Conservation (phyloP, 140 eudicot genomes). For the Ambrosia hybrid region DNA sequence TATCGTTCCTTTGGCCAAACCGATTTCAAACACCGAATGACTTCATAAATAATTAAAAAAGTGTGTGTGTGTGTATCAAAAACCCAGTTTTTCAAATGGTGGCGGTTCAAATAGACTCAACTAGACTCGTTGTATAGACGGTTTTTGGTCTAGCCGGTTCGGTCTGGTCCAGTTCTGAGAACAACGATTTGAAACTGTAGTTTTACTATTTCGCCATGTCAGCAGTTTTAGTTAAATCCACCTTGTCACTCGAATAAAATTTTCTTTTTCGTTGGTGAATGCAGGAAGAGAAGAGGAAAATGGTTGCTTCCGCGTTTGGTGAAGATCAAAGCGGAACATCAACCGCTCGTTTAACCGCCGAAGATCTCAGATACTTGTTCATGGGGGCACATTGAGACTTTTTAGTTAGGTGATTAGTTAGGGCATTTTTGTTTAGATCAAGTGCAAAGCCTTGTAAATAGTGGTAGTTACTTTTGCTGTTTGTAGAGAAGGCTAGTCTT, state of each 20-base stretch:
- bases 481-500: conserved; percentile 29
- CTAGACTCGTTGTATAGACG: too few species aligned
- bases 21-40: too few species aligned
- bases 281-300: conserved; percentile 88
- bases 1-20: too few species aligned
- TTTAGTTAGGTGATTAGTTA: conserved; percentile 22
- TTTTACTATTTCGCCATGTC: not conserved
- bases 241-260: not conserved
- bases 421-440: conserved; percentile 45
- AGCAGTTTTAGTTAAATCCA: not conserved
- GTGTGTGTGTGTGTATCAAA: too few species aligned
- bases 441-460: conserved; percentile 38
- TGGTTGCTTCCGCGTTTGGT: conserved; percentile 89
- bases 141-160: too few species aligned
- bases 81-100: too few species aligned
- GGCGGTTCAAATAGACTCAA: too few species aligned
- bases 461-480: conserved; percentile 12
- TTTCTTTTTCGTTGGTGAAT: not conserved
- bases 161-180: not conserved
- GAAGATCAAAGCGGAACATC: conserved; percentile 64
- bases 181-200: too few species aligned
- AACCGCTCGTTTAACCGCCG: conserved; percentile 58
- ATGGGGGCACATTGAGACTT: conserved; percentile 32
- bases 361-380: conserved; percentile 63
- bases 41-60: too few species aligned